A percentile compares a stretch with the other conserved stretches of the same genome.
Conservation (phyloP, 2,329 filamentous ascomycete genomes). For the Colletotrichum gigasporum region DNA sequence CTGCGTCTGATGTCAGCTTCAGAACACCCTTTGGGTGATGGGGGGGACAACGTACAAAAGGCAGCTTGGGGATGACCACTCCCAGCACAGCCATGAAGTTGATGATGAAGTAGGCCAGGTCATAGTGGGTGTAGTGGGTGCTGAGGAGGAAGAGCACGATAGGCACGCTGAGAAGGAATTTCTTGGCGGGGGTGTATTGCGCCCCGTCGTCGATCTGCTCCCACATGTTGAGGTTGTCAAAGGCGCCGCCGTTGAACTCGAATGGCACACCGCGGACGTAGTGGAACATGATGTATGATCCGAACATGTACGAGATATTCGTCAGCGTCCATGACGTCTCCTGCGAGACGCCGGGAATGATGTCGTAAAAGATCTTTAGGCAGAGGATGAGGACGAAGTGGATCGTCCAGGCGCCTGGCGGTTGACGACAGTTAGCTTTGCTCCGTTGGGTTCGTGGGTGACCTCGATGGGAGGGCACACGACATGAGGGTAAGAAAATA, state of each 20-base stretch:
- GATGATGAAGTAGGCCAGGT: slow-evolving; percentile 95
- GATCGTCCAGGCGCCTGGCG: slow-evolving; percentile 92
- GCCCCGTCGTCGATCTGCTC: slow-evolving; percentile 99
- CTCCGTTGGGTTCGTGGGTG: not conserved
- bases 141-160: slow-evolving; percentile 95
- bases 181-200: slow-evolving; percentile 98
- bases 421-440: slow-evolving; percentile 5
- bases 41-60: slow-evolving; percentile 74
- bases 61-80: slow-evolving; percentile 95
- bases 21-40: slow-evolving; percentile 11
- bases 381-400: slow-evolving; percentile 91
- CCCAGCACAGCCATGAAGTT: slow-evolving; percentile 93
- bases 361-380: slow-evolving; percentile 97
- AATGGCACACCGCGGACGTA: slow-evolving; percentile 98
- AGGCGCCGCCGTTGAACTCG: slow-evolving; percentile 97
- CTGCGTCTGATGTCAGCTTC: slow-evolving; percentile 53
- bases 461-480: not conserved
- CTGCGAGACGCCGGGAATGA: slow-evolving; percentile 94
- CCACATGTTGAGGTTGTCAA: slow-evolving; percentile 99
- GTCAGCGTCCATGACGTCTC: slow-evolving; percentile 99
- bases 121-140: slow-evolving; percentile 99
- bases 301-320: slow-evolving; percentile 99
- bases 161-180: slow-evolving; percentile 94
- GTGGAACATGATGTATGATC: slow-evolving; percentile 99
- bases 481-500: not conserved